phyloP scores from a whole-genome alignment of 139 green algal genomes.

The Astrephomene gubernaculifera region DNA sequence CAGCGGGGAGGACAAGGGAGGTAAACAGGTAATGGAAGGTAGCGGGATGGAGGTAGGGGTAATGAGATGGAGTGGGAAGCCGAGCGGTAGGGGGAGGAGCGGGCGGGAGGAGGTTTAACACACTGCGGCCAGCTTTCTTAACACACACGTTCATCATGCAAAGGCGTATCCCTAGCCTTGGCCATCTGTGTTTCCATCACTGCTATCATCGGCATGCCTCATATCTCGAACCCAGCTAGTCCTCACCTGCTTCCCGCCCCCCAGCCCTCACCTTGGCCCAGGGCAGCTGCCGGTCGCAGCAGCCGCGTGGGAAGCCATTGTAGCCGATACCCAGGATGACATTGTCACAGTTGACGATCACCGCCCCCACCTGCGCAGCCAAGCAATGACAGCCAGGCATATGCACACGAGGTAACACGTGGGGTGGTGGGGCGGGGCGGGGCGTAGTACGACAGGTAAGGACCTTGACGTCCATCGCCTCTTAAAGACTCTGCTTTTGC shows the following conservation, averaged over 20 bases:
- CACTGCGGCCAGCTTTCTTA: no score
- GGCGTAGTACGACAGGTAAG: no score
- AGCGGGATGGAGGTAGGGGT: not conserved
- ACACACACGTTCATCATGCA: no score
- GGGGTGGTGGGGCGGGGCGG: no score
- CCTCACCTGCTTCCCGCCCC: not conserved
- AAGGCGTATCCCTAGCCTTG: no score
- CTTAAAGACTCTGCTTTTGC: no score
- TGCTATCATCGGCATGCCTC: not conserved
- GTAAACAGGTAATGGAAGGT: not conserved
- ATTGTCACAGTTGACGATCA: slow-evolving; percentile 87
- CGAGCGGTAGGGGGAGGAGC: not conserved
- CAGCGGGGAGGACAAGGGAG: not conserved
- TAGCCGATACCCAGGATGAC: slow-evolving; percentile 99
- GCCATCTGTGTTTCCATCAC: no score
- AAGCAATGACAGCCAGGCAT: not conserved
- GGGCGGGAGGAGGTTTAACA: no score
- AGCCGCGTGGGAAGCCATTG: slow-evolving; percentile 98
- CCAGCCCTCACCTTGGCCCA: slow-evolving; percentile 83
- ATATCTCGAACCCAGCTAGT: not conserved
- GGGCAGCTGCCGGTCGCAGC: slow-evolving; percentile 86
- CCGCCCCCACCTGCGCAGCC: slow-evolving; percentile 60
- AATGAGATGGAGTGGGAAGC: not conserved
- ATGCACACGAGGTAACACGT: no score
- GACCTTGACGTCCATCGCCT: no score